Evolutionary conservation across 352 stramenopile species (phyloP).

Genomic region (Phytopythium sindhum): DNA sequence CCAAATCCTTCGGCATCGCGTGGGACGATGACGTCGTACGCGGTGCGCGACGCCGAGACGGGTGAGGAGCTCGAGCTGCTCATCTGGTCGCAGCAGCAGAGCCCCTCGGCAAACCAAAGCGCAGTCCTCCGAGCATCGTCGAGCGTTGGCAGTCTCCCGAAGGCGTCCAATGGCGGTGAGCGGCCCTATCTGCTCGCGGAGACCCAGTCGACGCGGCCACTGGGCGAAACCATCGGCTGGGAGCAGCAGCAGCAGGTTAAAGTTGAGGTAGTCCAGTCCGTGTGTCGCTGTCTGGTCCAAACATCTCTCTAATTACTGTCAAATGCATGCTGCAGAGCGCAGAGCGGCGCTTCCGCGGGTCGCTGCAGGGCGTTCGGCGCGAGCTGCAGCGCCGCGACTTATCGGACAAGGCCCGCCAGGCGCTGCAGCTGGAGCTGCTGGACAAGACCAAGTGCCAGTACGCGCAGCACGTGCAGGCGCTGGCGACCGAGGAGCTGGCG

Average conservation of each 20-base stretch:
- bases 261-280: conserved; percentile 36
- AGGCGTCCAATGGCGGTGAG: background rate
- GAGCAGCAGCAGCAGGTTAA: conserved; percentile 35
- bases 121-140: background rate
- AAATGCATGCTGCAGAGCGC: conserved; percentile 30
- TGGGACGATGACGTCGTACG: conserved; percentile 14
- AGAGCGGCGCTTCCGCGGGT: conserved; percentile 42
- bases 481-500: conserved; percentile 60
- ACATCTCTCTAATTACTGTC: background rate
- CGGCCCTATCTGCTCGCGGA: conserved; percentile 26
- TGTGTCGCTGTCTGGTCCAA: background rate
- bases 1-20: background rate
- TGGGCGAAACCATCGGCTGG: conserved; percentile 56
- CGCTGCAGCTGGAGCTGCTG: conserved; percentile 50
- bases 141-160: background rate
- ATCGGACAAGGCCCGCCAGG: conserved; percentile 22
- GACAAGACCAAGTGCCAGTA: conserved; percentile 67
- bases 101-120: background rate
- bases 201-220: conserved; percentile 49
- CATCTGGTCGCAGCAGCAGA: conserved; percentile 1
- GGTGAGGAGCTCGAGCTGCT: conserved; percentile 47
- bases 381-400: conserved; percentile 48
- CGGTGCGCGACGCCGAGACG: conserved; percentile 63
- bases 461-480: conserved; percentile 39
- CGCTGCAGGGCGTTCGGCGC: conserved; percentile 41